Conservation (phyloP, 2,329 filamentous ascomycete species). For the Canariomyces notabilis region DNA sequence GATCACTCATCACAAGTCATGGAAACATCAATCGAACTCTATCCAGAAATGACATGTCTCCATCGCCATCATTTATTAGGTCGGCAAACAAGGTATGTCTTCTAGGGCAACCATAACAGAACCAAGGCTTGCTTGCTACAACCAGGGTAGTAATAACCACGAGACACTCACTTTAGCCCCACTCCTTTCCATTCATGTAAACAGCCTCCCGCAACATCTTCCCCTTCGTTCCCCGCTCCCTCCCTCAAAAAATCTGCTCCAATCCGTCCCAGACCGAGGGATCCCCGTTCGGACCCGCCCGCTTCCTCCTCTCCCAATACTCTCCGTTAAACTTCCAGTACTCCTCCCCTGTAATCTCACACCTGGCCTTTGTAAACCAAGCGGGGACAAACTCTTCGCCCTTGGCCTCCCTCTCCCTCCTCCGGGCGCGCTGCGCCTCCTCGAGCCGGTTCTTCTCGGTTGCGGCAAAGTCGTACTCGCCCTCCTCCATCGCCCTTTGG, state of each 20-base stretch:
- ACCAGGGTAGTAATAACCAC: no score
- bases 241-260: slow-evolving; percentile 63
- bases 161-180: no score
- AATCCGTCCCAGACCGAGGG: slow-evolving; percentile 60
- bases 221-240: background rate
- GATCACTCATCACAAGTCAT: no score
- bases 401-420: slow-evolving; percentile 65
- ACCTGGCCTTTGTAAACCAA: slow-evolving; percentile 74
- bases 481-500: slow-evolving; percentile 97
- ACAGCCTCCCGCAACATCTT: no score
- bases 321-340: slow-evolving; percentile 86
- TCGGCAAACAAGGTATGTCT: no score
- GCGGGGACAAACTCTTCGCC: slow-evolving; percentile 79
- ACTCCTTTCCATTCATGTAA: no score
- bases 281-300: slow-evolving; percentile 56
- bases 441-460: slow-evolving; percentile 92
- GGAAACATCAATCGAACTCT: no score
- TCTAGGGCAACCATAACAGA: no score
- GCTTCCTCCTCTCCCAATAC: slow-evolving; percentile 76
- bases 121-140: no score
- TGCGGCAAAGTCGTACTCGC: slow-evolving; percentile 90
- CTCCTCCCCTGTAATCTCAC: slow-evolving; percentile 76
- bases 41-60: no score
- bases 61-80: no score
- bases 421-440: slow-evolving; percentile 76